Evolutionary conservation across 2,329 filamentous ascomycete species (phyloP), one percentile per base, ranked within the genome.

Genomic region (Orbilia javanica): DNA sequence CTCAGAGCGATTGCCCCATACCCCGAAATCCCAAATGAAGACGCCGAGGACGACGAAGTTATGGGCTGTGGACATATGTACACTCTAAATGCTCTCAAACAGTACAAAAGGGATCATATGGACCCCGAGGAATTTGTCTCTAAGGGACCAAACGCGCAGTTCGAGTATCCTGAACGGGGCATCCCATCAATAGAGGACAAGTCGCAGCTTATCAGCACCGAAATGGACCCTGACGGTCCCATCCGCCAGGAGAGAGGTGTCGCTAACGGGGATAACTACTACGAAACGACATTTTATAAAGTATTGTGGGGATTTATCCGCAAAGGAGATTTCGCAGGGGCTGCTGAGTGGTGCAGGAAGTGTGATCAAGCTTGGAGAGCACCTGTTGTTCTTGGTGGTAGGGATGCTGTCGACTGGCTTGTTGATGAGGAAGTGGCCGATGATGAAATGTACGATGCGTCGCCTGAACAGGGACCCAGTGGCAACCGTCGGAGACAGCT

Each of bases 291-390:
- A 1, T 92, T 97, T 55, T 98, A 96, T 94, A 88, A 94, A 78
- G 92, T 93, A n/a, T 96, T 93, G 84, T 98, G 94, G 86, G 93
- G 97, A 83, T 92, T 97, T 86, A 87, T 99, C 65, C 90, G 95
- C 60, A 90, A 94, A 53, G 96, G 96, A n/a, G 90, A 90, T 79
- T 89, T 92, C 85, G 85, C 88, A 7, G 89, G 92, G 42, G 92
- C 98, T 79, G 89, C 90, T 68, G 92, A 94, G 60, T 97, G 94
- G 93, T 97, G 94, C 82, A 86, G 91, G 55, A 92, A 95, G 81
- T 89, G 92, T 75, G 93, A 93, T 8, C 94, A 98, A 85, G 89
- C 91, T 79, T 99, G 95, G 95, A 90, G 95, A 79, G 93, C 93
- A 18, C 75, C 75, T 48, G 88, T 95, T 39, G 92, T 92, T 76